A percentile compares a stretch with the other conserved stretches of the same genome.
Evolutionary conservation across 139 green algal genomes (phyloP).

Genomic region (Deuterostichococcus epilithicus): DNA sequence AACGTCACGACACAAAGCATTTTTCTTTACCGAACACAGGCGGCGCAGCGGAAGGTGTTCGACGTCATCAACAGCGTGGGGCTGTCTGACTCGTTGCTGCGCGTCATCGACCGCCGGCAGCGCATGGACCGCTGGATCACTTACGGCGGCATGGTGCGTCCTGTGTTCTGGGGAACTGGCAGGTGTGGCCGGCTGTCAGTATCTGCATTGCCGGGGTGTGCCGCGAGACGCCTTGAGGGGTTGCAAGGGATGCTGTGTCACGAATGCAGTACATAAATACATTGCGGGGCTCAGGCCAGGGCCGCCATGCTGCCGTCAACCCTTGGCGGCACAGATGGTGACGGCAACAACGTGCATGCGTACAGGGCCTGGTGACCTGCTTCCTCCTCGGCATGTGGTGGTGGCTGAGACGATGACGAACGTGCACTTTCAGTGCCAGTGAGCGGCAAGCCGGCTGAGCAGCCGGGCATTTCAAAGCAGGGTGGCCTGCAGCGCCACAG

Average conservation of each 20-base stretch:
- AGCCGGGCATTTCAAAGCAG: no score
- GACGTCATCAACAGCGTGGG: slow-evolving; percentile 85
- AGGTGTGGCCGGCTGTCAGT: neutral
- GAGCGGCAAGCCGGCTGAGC: no score
- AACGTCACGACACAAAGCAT: neutral
- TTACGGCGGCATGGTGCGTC: slow-evolving; percentile 81
- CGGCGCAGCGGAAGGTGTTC: slow-evolving; percentile 73
- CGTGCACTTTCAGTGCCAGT: no score
- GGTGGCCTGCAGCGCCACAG: no score
- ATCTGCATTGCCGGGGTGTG: neutral
- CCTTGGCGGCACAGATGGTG: neutral
- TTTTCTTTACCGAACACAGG: no score
- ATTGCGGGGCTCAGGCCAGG: no score
- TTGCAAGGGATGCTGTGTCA: no score
- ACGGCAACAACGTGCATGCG: neutral
- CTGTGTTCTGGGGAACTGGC: neutral
- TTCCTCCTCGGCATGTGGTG: slow-evolving; percentile 9
- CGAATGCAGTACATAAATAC: no score
- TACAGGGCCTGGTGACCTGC: slow-evolving; percentile 4
- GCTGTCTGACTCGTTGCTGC: slow-evolving; percentile 75
- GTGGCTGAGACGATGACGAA: slow-evolving; percentile 15
- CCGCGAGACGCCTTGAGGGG: neutral
- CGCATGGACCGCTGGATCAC: slow-evolving; percentile 68
- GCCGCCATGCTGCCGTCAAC: neutral
- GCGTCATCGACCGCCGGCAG: slow-evolving; percentile 74